Evolutionary conservation across 164 flowering plant species (phyloP).

Genomic region (Liquidambar formosana): DNA sequence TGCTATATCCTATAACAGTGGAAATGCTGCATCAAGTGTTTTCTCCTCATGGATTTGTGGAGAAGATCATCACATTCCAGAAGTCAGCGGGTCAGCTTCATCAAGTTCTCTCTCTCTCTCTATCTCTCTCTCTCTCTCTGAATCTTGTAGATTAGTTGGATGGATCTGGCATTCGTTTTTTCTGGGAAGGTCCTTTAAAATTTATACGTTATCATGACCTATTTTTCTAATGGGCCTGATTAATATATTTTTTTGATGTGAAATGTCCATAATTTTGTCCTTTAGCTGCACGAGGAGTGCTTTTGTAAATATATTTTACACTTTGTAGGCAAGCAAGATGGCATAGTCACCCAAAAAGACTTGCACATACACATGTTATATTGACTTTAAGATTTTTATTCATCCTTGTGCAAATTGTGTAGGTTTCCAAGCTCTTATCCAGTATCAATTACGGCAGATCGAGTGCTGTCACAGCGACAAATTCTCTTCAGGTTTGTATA

Average conservation of each 20-base stretch:
- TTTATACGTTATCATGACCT: not conserved
- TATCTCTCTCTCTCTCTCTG: conserved; percentile 18
- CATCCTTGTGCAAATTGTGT: conserved; percentile 16
- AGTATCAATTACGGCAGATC: conserved; percentile 73
- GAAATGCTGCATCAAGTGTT: conserved; percentile 99
- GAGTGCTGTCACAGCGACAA: conserved; percentile 85
- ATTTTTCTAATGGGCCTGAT: not conserved
- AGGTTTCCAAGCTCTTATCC: conserved; percentile 98
- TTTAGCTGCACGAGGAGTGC: not conserved
- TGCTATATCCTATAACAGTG: conserved; percentile 98
- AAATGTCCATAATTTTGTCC: not conserved
- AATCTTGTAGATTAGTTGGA: conserved; percentile 12
- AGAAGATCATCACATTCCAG: conserved; percentile 99
- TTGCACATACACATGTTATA: not conserved
- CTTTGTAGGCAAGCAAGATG: not conserved
- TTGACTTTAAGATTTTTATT: not conserved
- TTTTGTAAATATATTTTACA: not conserved
- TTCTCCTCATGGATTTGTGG: conserved; percentile 98
- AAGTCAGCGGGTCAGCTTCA: conserved; percentile 99
- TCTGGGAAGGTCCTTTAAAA: not conserved
- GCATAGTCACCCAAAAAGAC: not conserved
- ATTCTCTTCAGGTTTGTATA: conserved; percentile 68
- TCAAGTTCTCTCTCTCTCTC: conserved; percentile 51
- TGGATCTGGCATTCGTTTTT: conserved; percentile 10
- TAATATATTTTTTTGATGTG: not conserved